Evolutionary conservation across 768 basidiomycete genomes (phyloP).

Genomic region (Boletus vermiculosoides): DNA sequence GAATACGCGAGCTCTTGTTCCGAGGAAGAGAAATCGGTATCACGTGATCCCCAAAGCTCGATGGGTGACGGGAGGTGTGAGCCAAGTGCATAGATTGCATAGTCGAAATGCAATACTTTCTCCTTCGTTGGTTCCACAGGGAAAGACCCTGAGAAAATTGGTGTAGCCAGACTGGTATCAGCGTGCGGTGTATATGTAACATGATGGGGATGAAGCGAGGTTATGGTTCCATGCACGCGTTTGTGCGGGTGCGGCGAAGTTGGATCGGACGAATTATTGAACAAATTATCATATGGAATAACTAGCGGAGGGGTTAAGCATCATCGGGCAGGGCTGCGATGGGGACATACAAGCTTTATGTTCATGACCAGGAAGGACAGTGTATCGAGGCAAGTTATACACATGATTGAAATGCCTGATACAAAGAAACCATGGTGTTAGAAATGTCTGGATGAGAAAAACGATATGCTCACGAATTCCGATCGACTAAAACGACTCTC

Average conservation of each 20-base stretch:
- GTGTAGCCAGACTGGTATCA: neutral
- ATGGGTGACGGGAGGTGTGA: conserved; percentile 54
- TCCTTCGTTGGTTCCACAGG: neutral
- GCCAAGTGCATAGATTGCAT: conserved; percentile 60
- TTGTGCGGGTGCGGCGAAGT: conserved; percentile 22
- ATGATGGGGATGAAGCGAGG: conserved; percentile 37
- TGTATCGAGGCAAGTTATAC: conserved; percentile 57
- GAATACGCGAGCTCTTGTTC: neutral
- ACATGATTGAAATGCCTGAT: conserved; percentile 52
- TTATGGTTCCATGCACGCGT: conserved; percentile 47
- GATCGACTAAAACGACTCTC: conserved; percentile 56
- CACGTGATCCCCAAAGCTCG: conserved; percentile 46
- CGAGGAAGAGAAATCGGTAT: neutral
- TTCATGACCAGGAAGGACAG: conserved; percentile 58
- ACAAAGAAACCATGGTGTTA: neutral
- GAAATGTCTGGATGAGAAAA: neutral
- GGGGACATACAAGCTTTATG: conserved; percentile 57
- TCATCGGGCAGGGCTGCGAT: too few relatives aligned
- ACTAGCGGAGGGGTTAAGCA: conserved; percentile 30
- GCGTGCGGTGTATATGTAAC: conserved; percentile 30
- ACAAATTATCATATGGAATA: conserved; percentile 54
- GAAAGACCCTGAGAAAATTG: neutral
- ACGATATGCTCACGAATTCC: conserved; percentile 49
- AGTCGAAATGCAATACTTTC: conserved; percentile 48
- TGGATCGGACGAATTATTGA: conserved; percentile 27